Evolutionary conservation across 2,329 filamentous ascomycete genomes (phyloP).

Genomic region (Stagonosporopsis rhizophila): DNA sequence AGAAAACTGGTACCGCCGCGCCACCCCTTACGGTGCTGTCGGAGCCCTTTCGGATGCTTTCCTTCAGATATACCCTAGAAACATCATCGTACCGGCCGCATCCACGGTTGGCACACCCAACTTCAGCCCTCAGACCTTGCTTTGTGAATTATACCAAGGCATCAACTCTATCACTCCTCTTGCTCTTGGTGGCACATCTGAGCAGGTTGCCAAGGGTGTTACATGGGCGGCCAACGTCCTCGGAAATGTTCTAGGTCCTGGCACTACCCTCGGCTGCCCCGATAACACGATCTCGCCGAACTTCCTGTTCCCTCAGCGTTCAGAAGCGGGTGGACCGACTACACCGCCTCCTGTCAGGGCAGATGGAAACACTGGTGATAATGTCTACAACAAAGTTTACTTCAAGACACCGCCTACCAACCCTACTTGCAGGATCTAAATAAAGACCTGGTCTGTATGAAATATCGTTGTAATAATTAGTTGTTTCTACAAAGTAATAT

Average conservation of each 20-base stretch:
- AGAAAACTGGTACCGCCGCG: slow-evolving; percentile 60
- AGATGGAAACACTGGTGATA: slow-evolving; percentile 41
- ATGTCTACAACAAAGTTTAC: slow-evolving; percentile 48
- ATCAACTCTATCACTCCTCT: slow-evolving; percentile 48
- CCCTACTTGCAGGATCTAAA: slow-evolving; percentile 21
- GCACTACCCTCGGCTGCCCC: slow-evolving; percentile 46
- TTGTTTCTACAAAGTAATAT: background rate
- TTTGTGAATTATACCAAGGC: slow-evolving; percentile 47
- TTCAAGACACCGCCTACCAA: slow-evolving; percentile 42
- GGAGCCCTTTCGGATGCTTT: slow-evolving; percentile 44
- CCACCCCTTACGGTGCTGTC: slow-evolving; percentile 56
- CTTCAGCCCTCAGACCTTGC: slow-evolving; percentile 38
- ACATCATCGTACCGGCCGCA: slow-evolving; percentile 39
- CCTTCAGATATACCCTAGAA: slow-evolving; percentile 43
- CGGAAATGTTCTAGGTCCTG: slow-evolving; percentile 30
- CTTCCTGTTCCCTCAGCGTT: slow-evolving; percentile 40
- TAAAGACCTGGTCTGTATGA: background rate
- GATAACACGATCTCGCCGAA: slow-evolving; percentile 34
- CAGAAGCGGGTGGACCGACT: slow-evolving; percentile 37
- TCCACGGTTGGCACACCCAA: slow-evolving; percentile 44
- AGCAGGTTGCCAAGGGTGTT: slow-evolving; percentile 28
- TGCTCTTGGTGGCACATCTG: slow-evolving; percentile 32
- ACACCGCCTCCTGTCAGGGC: slow-evolving; percentile 32
- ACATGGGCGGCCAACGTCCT: slow-evolving; percentile 44
- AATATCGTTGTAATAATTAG: background rate